phyloP scores from a whole-genome alignment of 768 basidiomycete genomes.

The Cystobasidium onofrii region DNA sequence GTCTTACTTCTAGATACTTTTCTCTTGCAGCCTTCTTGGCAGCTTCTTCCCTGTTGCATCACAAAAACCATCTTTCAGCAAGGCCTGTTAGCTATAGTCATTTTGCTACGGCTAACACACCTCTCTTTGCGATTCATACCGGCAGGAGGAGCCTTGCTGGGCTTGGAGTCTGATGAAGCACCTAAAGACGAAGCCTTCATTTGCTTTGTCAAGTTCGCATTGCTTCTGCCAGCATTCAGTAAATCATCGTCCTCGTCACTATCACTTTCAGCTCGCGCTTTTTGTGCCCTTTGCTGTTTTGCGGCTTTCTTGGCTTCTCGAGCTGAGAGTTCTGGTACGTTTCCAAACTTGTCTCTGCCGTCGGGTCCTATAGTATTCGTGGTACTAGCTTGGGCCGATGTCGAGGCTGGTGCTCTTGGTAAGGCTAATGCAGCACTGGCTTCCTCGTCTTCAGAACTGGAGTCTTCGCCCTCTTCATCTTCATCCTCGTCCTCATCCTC shows the following conservation, averaged over 20 bases:
- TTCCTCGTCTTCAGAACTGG: neutral
- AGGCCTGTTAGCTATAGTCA: too few species aligned
- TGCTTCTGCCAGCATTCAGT: neutral
- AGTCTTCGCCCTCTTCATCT: conserved; percentile 9
- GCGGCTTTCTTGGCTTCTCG: conserved; percentile 17
- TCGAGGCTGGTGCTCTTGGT: neutral
- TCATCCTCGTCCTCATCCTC: conserved; percentile 28
- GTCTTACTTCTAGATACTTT: conserved; percentile 49
- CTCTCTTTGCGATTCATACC: conserved; percentile 31
- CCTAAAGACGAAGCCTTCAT: conserved; percentile 9
- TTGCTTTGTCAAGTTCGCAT: conserved; percentile 2
- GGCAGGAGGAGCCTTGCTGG: neutral
- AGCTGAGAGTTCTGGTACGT: neutral
- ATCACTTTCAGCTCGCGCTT: neutral
- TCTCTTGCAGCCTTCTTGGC: conserved; percentile 53
- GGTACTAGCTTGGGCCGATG: neutral
- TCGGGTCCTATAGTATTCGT: neutral
- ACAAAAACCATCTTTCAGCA: neutral
- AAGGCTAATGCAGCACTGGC: neutral
- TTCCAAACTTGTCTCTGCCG: conserved; percentile 18
- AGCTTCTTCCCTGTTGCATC: conserved; percentile 63
- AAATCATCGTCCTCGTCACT: conserved; percentile 6
- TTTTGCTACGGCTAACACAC: neutral
- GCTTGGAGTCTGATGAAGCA: neutral
- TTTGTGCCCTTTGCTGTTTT: conserved; percentile 1